Evolutionary conservation across 495 filamentous ascomycete genomes (phyloP).

Genomic region (Thermothielavioides terrestris): DNA sequence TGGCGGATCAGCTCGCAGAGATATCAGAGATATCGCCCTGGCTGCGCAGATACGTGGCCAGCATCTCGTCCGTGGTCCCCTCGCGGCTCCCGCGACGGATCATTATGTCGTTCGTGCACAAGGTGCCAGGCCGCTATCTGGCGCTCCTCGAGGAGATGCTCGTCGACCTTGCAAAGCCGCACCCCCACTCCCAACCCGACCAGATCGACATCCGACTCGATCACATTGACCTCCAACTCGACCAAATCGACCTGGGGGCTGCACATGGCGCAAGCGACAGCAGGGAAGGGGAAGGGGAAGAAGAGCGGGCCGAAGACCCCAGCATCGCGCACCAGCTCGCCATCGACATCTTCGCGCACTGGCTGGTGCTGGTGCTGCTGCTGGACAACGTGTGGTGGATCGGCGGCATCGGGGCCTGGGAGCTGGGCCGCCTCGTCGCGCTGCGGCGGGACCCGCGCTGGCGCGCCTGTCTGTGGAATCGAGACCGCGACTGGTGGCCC

Average conservation of each 20-base stretch:
- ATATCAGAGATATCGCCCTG: slow-evolving; percentile 18
- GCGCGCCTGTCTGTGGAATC: background rate
- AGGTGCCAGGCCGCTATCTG: slow-evolving; percentile 13
- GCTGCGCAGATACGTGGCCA: slow-evolving; percentile 17
- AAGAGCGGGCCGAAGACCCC: background rate
- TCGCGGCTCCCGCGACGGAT: slow-evolving; percentile 11
- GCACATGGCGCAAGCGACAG: too few species aligned
- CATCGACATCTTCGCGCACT: slow-evolving; percentile 39
- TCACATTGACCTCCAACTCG: too few species aligned
- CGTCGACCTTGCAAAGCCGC: too few species aligned
- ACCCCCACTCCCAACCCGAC: too few species aligned
- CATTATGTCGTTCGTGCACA: slow-evolving; percentile 22
- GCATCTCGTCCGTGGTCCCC: slow-evolving; percentile 17
- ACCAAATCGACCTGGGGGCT: too few species aligned
- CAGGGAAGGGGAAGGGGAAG: background rate
- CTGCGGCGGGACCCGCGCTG: background rate
- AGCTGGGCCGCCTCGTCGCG: slow-evolving; percentile 15
- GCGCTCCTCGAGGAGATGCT: slow-evolving; percentile 12
- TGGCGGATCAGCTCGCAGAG: too few species aligned
- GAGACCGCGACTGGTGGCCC: slow-evolving; percentile 14
- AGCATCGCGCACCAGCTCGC: slow-evolving; percentile 23
- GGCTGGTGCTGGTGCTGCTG: slow-evolving; percentile 36
- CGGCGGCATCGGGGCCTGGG: slow-evolving; percentile 22
- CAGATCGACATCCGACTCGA: too few species aligned
- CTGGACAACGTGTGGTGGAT: slow-evolving; percentile 41